Evolutionary conservation across 768 basidiomycete species (phyloP), one percentile per base, ranked within the genome.

Genomic region (Glaciozyma antarctica): DNA sequence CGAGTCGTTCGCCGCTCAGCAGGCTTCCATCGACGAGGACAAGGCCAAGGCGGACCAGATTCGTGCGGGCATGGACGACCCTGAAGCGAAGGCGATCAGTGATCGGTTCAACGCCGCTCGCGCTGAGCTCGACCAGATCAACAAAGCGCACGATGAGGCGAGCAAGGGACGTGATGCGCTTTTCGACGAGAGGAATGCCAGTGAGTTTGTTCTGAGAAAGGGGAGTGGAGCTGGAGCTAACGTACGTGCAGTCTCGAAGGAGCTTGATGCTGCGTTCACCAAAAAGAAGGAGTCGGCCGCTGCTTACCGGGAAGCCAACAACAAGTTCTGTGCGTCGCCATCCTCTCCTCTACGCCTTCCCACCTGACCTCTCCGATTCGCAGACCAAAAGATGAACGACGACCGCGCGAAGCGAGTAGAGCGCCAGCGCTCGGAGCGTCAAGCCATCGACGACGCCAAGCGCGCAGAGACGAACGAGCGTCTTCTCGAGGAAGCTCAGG

Each of bases 401-500:
- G 94, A 97, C 69, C 75, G 77, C n/a, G 86, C 88, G 62, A 82
- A 84, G 70, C 88, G 87, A 67, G 88, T 85, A 28, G 94, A 91
- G 78, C 83, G 78, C 67, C 81, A 80, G 64, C 87, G 86, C 71
- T 82, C 82, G 54, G 88, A 89, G 76, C 86, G 85, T 63, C 85
- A 81, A 24, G 87, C 82, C 28, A 85, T 86, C 74, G 91, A 91
- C 75, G 81, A 84, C 38, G 81, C 83, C 73, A 90, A 88, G 80
- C 87, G 84, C 75, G 79, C 85, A 77, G 90, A 91, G 75, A 81
- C 86, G 65, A 86, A 84, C 15, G 83, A 87, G 70, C 86, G 84
- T 47, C 76, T 97, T 55, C 85, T 88, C 59, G 95, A 99, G 65
- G 92, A 98, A 75, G 95, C 95, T 28, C 84, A 85, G 65, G 74